Percentiles rank a stretch among this genome's conserved stretches.
phyloP scores from a whole-genome alignment of 192 early-diverging fungal species.

The Coemansia asiatica region DNA sequence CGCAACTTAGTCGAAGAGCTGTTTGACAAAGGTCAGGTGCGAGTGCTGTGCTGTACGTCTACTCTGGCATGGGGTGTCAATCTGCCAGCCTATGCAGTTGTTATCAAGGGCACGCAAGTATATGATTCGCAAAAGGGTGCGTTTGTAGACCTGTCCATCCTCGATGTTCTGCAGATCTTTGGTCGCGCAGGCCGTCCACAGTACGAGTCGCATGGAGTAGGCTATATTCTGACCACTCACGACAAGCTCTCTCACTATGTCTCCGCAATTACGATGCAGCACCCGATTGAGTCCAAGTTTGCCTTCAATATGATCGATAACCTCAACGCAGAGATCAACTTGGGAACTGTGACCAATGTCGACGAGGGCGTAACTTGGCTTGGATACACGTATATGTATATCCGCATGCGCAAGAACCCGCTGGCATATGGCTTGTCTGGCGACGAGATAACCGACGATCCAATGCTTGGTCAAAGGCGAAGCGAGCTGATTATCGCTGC shows the following conservation, averaged over 20 bases:
- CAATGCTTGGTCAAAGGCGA: slow-evolving; percentile 73
- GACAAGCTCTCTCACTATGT: slow-evolving; percentile 94
- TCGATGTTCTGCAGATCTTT: slow-evolving; percentile 99
- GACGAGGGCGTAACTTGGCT: slow-evolving; percentile 97
- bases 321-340: slow-evolving; percentile 94
- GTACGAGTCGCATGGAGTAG: slow-evolving; percentile 90
- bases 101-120: slow-evolving; percentile 97
- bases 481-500: slow-evolving; percentile 78
- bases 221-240: slow-evolving; percentile 92
- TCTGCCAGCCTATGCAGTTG: slow-evolving; percentile 95
- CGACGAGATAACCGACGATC: slow-evolving; percentile 75
- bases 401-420: slow-evolving; percentile 96
- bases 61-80: slow-evolving; percentile 99
- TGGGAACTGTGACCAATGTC: slow-evolving; percentile 93
- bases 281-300: slow-evolving; percentile 95
- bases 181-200: slow-evolving; percentile 95
- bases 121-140: slow-evolving; percentile 92
- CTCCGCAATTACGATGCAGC: slow-evolving; percentile 90
- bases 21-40: slow-evolving; percentile 80
- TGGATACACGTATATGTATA: slow-evolving; percentile 94
- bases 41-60: slow-evolving; percentile 93
- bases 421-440: slow-evolving; percentile 87
- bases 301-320: slow-evolving; percentile 84
- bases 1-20: slow-evolving; percentile 81
- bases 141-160: slow-evolving; percentile 91